Evolutionary conservation across 495 filamentous ascomycete species (phyloP).

Genomic region (Aspergillus haitiensis): DNA sequence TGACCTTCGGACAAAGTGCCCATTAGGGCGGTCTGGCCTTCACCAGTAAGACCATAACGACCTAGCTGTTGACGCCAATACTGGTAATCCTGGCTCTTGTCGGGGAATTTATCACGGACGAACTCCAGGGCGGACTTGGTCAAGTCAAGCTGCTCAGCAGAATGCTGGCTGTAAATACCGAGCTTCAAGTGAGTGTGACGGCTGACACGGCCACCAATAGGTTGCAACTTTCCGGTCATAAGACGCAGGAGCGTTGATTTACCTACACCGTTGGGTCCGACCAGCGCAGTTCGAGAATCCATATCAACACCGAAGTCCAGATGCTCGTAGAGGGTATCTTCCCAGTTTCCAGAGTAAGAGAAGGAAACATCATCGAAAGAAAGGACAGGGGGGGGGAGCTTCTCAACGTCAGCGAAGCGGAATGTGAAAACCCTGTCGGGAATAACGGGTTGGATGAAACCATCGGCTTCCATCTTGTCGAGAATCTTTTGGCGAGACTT

Average conservation of each 20-base stretch:
- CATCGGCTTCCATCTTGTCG: conserved; percentile 99
- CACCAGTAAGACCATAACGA: conserved; percentile 85
- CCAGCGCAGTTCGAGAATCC: conserved; percentile 95
- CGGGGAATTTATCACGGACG: conserved; percentile 88
- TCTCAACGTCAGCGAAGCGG: conserved; percentile 97
- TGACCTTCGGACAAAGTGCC: conserved; percentile 97
- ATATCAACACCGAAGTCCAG: conserved; percentile 99
- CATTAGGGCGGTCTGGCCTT: conserved; percentile 94
- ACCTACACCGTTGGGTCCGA: conserved; percentile 98
- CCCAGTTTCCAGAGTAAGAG: conserved; percentile 86
- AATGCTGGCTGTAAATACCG: conserved; percentile 96
- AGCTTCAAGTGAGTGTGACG: conserved; percentile 98
- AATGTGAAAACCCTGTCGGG: conserved; percentile 93
- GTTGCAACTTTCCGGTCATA: conserved; percentile 94
- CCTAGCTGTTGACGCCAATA: conserved; percentile 99
- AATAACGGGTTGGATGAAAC: conserved; percentile 89
- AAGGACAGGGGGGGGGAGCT: conserved; percentile 92
- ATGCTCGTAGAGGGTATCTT: conserved; percentile 93
- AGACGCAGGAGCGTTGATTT: conserved; percentile 98
- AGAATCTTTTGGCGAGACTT: conserved; percentile 99
- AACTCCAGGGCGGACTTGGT: conserved; percentile 98
- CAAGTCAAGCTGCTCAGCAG: conserved; percentile 94
- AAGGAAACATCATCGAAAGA: conserved; percentile 97
- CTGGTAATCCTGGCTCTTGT: conserved; percentile 94
- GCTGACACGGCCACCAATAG: conserved; percentile 76